These are phyloP conservation scores for Ascobolus immersus DNA, from an alignment of 495 filamentous ascomycete species.

Conservation along the genomic window DNA sequence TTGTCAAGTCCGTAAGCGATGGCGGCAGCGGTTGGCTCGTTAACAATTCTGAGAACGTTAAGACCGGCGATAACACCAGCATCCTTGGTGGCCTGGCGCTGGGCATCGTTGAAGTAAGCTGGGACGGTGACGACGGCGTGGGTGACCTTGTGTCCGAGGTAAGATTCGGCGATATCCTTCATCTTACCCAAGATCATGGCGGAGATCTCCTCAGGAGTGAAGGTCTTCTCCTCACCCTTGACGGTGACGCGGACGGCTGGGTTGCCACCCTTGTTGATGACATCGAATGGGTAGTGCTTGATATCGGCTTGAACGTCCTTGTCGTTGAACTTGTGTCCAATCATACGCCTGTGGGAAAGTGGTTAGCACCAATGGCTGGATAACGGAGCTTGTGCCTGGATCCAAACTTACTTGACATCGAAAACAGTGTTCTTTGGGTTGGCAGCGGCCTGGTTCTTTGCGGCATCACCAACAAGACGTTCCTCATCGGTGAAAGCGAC, in stretches of 20 bases:
- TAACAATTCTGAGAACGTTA: constrained; percentile 93
- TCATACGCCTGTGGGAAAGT: constrained; percentile 37
- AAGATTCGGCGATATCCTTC: constrained; percentile 89
- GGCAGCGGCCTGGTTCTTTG: constrained; percentile 94
- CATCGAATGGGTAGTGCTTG: constrained; percentile 82
- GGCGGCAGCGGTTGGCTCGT: constrained; percentile 73
- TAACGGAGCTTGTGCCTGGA: not conserved
- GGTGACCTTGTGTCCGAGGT: constrained; percentile 82
- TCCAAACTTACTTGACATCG: constrained; percentile 66
- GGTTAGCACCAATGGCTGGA: constrained; percentile 1
- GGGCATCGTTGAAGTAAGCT: constrained; percentile 98
- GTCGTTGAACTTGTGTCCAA: constrained; percentile 70
- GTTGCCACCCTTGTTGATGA: constrained; percentile 58
- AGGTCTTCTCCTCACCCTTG: constrained; percentile 42
- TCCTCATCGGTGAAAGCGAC: constrained; percentile 98
- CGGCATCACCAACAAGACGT: constrained; percentile 88
- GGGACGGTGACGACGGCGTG: constrained; percentile 95
- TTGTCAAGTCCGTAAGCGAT: constrained; percentile 78
- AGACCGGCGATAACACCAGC: constrained; percentile 83
- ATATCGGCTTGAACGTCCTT: constrained; percentile 62
- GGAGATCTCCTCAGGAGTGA: constrained; percentile 70
- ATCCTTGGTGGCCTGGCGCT: constrained; percentile 95
- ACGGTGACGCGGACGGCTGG: constrained; percentile 57
- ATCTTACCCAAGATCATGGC: constrained; percentile 81
- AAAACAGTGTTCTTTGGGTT: constrained; percentile 78